A percentile compares a stretch with the other conserved stretches of the same genome.
Evolutionary conservation across 371 early-diverging fungal genomes (phyloP).

Genomic region (Mucor velutinosus): DNA sequence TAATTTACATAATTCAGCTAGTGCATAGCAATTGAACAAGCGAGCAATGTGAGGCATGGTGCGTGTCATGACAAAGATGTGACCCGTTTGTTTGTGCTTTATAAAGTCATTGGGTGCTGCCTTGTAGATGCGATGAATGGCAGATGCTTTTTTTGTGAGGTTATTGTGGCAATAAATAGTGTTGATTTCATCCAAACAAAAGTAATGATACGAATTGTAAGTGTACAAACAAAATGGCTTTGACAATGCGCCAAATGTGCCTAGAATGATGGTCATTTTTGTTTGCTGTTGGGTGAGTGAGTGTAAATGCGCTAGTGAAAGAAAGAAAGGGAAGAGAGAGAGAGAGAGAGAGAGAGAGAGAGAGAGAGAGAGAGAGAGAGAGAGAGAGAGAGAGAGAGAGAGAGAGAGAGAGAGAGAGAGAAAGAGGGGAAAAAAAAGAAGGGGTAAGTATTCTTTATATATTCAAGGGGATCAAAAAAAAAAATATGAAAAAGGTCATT

Average conservation of each 20-base stretch:
- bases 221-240: slow-evolving; percentile 20
- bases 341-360: slow-evolving; percentile 1
- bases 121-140: slow-evolving; percentile 12
- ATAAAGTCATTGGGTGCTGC: slow-evolving; percentile 19
- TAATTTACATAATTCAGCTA: slow-evolving; percentile 43
- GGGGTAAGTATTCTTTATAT: slow-evolving; percentile 8
- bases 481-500: background rate
- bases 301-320: background rate
- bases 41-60: slow-evolving; percentile 32
- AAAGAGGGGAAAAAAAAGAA: slow-evolving; percentile 5
- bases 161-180: slow-evolving; percentile 8
- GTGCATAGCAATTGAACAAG: slow-evolving; percentile 22
- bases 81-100: slow-evolving; percentile 9
- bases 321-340: slow-evolving; percentile 14
- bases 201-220: slow-evolving; percentile 10
- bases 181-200: slow-evolving; percentile 28
- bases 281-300: too few species aligned
- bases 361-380: slow-evolving; percentile 1
- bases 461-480: slow-evolving; percentile 3
- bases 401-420: slow-evolving; percentile 10
- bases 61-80: slow-evolving; percentile 18
- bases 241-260: slow-evolving; percentile 11
- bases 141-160: slow-evolving; percentile 7
- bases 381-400: too few species aligned
- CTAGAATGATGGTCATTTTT: slow-evolving; percentile 18